Evolutionary conservation across 1,284 basidiomycete species (phyloP), one percentile per base, ranked within the genome.

Genomic region (Apiotrichum sp.): DNA sequence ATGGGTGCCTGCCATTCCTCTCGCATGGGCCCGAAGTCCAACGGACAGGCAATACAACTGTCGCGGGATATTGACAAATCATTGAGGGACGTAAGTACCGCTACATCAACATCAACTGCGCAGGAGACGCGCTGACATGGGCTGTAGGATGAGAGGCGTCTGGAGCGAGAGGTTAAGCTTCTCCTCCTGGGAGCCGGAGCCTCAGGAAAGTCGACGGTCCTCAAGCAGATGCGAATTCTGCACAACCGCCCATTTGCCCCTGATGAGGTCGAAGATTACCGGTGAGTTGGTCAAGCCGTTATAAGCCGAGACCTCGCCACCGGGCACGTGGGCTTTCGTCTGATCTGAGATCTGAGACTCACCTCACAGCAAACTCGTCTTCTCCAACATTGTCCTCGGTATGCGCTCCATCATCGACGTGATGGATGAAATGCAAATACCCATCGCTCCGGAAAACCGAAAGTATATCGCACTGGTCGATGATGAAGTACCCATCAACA

Each of bases 101-200:
- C 40, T 7, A 9, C 6, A 41, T 41, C n/a, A n/a, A n/a, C n/a
- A n/a, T n/a, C n/a, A n/a, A n/a, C n/a, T n/a, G n/a, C n/a, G n/a
- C n/a, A n/a, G n/a, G n/a, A 9, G 40, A 7, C 6, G 40, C n/a
- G 40, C 39, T 39, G 43, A 16, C 13, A n/a, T n/a, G n/a, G n/a
- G n/a, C n/a, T n/a, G 16, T 60, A 90, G 84, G 87, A 84, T 48
- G 83, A 82, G 74, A 80, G 80, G 38, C 86, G 81, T 71, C 65
- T 88, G 78, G 79, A 83, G 44, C 73, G 78, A 57, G 88, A 91
- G 69, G 87, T 92, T 77, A 92, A 93, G 82, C 86, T 89, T 53
- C 80, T 96, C 53, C 80, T 97, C 31, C 81, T 96, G 34, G 93
- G 93, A 39, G 93, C 93, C 44, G 93, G 93, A 39, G 93, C 95